A percentile compares a stretch with the other conserved stretches of the same genome.
phyloP scores from a whole-genome alignment of 257 asterid genomes.

The Craterostigma plantagineum region DNA sequence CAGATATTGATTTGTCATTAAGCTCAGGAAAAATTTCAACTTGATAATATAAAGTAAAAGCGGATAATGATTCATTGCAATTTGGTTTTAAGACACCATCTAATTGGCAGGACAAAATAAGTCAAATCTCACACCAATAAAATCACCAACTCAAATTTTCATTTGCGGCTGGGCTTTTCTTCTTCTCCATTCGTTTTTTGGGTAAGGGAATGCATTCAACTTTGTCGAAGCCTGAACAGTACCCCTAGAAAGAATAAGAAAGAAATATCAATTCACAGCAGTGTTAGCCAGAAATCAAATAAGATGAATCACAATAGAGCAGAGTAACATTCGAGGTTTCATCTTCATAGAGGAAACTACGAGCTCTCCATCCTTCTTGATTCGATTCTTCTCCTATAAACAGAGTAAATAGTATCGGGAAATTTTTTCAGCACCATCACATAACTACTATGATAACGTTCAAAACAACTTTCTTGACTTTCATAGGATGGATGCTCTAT shows the following conservation, averaged over 20 bases:
- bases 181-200: constrained; percentile 36
- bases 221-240: constrained; percentile 69
- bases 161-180: constrained; percentile 61
- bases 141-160: no score
- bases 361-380: constrained; percentile 1
- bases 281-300: constrained; percentile 6
- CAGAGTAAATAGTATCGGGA: background rate
- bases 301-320: constrained; percentile 4
- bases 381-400: constrained; percentile 1
- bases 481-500: no score
- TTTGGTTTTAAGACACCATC: no score
- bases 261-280: constrained; percentile 10
- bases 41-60: no score
- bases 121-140: no score
- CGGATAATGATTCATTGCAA: no score
- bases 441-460: no score
- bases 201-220: constrained; percentile 44
- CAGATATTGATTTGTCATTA: no score
- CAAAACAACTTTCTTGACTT: no score
- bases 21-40: no score
- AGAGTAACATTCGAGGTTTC: background rate
- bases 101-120: no score
- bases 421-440: no score
- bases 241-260: constrained; percentile 43
- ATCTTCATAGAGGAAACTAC: background rate